phyloP scores from a whole-genome alignment of 371 early-diverging fungal genomes.

The Astathelohania contejeani region DNA sequence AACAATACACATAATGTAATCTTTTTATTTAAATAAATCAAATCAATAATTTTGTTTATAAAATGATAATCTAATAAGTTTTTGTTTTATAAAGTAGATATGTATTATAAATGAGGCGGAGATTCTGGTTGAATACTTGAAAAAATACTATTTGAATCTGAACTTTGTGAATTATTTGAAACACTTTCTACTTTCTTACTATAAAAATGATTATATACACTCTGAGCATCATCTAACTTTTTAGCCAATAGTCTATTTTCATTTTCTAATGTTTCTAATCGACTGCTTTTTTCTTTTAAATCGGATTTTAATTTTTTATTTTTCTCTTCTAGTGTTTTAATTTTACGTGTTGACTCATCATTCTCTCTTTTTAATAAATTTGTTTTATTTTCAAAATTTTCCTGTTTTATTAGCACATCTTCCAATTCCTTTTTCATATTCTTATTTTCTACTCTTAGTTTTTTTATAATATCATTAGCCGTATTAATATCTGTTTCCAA shows the following conservation, averaged over 20 bases:
- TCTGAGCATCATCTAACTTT: conserved; percentile 50
- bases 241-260: conserved; percentile 38
- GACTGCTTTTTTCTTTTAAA: conserved; percentile 19
- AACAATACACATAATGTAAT: neutral
- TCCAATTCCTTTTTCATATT: conserved; percentile 24
- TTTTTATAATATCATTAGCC: conserved; percentile 47
- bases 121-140: conserved; percentile 40
- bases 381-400: neutral
- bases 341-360: conserved; percentile 33
- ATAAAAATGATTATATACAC: conserved; percentile 51
- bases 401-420: neutral
- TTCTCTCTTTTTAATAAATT: conserved; percentile 6
- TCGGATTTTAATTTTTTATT: conserved; percentile 33
- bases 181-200: conserved; percentile 35
- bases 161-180: neutral
- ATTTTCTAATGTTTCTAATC: conserved; percentile 25
- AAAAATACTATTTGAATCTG: conserved; percentile 21
- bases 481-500: conserved; percentile 36
- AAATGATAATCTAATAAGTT: neutral
- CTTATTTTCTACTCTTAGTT: conserved; percentile 26
- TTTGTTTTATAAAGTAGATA: neutral
- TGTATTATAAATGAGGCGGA: conserved; percentile 11
- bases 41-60: too few species aligned
- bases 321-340: conserved; percentile 34
- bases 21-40: neutral